Percentiles rank a stretch among this genome's conserved stretches.
Conservation (phyloP, 371 early-diverging fungal genomes). For the Mortierella sp. region DNA sequence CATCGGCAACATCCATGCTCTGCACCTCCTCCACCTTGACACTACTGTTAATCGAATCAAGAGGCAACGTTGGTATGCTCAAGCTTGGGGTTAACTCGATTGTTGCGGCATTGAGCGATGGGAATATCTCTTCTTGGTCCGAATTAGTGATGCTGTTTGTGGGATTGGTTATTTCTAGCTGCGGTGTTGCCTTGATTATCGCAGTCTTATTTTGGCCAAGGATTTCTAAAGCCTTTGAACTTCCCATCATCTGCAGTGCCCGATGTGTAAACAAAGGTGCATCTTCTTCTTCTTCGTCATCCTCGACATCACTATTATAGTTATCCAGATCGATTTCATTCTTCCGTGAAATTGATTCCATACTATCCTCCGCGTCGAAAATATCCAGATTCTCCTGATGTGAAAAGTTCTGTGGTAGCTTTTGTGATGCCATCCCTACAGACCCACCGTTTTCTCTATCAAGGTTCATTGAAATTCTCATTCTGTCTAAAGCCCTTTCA, state of each 20-base stretch:
- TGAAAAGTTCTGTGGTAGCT: not conserved
- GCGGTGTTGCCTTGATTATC: not conserved
- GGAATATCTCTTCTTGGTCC: not conserved
- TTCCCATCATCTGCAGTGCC: slow-evolving; percentile 43
- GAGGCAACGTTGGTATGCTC: not conserved
- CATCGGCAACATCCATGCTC: not conserved
- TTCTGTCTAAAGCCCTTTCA: slow-evolving; percentile 25
- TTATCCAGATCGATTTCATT: slow-evolving; percentile 27
- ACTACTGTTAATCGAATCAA: not conserved
- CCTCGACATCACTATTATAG: slow-evolving; percentile 36
- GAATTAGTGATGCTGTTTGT: not conserved
- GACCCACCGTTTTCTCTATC: not conserved
- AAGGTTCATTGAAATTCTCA: slow-evolving; percentile 39
- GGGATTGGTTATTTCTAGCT: not conserved
- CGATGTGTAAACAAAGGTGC: slow-evolving; percentile 47
- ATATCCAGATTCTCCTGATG: not conserved
- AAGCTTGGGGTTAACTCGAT: not conserved
- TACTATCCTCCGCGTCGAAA: not conserved
- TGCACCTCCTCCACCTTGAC: not conserved
- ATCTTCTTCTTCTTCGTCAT: slow-evolving; percentile 44
- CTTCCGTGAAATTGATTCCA: slow-evolving; percentile 1
- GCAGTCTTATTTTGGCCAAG: not conserved
- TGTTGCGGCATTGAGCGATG: not conserved
- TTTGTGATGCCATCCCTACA: not conserved
- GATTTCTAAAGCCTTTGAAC: not conserved